phyloP scores from a whole-genome alignment of 2,329 filamentous ascomycete genomes.

The Aspergillus sp. region DNA sequence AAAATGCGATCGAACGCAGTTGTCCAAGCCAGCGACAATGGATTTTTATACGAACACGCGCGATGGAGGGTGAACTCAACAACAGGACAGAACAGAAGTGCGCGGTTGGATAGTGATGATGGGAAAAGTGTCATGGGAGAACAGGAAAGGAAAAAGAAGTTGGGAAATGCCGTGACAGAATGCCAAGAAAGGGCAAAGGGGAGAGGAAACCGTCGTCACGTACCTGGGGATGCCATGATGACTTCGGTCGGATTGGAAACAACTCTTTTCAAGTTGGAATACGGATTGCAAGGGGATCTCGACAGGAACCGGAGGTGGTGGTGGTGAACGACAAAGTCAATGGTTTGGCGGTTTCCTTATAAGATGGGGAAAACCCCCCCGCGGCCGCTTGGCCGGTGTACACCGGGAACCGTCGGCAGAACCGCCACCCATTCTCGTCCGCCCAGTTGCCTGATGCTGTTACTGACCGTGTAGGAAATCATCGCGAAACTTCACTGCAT shows the following conservation, averaged over 20 bases:
- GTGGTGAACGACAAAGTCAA: not conserved
- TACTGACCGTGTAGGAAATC: too few species aligned
- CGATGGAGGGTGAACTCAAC: too few species aligned
- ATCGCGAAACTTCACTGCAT: too few species aligned
- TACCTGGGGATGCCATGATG: not conserved
- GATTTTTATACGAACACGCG: too few species aligned
- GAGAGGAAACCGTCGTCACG: not conserved
- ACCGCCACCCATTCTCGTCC: too few species aligned
- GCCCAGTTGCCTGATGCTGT: too few species aligned
- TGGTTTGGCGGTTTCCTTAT: not conserved
- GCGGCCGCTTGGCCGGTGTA: not conserved
- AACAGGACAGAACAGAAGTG: too few species aligned
- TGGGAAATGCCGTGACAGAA: not conserved
- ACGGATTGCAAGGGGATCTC: not conserved
- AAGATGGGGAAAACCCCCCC: not conserved
- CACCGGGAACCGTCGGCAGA: not conserved
- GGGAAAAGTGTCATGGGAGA: conserved; percentile 2
- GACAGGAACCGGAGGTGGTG: not conserved
- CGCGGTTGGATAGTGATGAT: not conserved
- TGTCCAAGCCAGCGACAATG: not conserved
- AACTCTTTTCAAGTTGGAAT: not conserved
- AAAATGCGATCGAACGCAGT: not conserved
- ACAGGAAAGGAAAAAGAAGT: conserved; percentile 5
- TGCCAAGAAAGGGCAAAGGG: not conserved
- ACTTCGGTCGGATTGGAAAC: not conserved